phyloP scores from a whole-genome alignment of 805 yeast species.

The Zygoascus ofunaensis region DNA sequence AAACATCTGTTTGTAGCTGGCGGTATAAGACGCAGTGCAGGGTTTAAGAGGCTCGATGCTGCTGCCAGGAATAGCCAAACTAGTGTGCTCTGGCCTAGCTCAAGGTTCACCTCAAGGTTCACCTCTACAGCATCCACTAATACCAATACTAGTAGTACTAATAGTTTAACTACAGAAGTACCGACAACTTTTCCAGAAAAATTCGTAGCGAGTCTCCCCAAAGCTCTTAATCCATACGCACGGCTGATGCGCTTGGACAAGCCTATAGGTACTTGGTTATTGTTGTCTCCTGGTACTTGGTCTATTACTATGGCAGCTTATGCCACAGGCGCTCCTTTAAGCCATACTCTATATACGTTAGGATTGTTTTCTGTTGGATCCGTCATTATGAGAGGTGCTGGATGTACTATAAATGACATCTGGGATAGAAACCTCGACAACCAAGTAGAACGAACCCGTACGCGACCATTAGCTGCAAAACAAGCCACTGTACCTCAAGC shows the following conservation, averaged over 20 bases:
- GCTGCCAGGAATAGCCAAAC: no score
- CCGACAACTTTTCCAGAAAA: conserved; percentile 26
- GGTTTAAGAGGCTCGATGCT: no score
- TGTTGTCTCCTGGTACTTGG: conserved; percentile 85
- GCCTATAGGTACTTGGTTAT: conserved; percentile 89
- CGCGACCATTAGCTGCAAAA: conserved; percentile 89
- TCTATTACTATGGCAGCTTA: conserved; percentile 85
- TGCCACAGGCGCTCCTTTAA: conserved; percentile 52
- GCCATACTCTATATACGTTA: conserved; percentile 51
- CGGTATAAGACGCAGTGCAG: no score
- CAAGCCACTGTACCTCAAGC: conserved; percentile 68
- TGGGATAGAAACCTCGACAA: conserved; percentile 75
- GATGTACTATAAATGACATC: conserved; percentile 90
- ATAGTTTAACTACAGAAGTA: no score
- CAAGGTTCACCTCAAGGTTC: no score
- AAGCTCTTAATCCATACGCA: conserved; percentile 75
- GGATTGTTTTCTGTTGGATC: conserved; percentile 77
- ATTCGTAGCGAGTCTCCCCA: conserved; percentile 44
- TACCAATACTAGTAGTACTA: no score
- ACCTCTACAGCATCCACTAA: no score
- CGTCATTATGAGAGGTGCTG: conserved; percentile 92
- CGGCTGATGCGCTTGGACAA: conserved; percentile 86
- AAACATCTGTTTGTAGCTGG: no score
- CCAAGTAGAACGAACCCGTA: conserved; percentile 79
- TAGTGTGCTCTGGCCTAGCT: no score